phyloP scores from a whole-genome alignment of 495 filamentous ascomycete genomes.

The Coniosporium apollinis region DNA sequence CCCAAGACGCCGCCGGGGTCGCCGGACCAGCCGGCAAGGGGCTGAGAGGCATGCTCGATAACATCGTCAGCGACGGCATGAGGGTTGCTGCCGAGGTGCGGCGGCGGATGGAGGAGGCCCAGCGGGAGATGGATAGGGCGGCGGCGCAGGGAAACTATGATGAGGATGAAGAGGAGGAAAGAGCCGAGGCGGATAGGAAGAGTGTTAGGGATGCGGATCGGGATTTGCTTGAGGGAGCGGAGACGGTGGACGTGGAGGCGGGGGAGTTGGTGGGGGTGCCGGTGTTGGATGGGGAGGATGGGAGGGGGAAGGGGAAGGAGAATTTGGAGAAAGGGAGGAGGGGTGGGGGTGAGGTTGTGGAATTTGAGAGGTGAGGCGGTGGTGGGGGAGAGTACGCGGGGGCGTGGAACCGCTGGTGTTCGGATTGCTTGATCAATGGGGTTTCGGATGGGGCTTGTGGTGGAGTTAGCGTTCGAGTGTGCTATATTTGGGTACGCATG shows the following conservation, averaged over 20 bases:
- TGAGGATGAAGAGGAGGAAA: conserved; percentile 56
- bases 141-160: conserved; percentile 32
- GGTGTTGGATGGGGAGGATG: no score
- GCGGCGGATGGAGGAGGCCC: conserved; percentile 83
- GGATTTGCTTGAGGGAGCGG: conserved; percentile 64
- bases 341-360: no score
- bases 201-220: conserved; percentile 55
- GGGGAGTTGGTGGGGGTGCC: no score
- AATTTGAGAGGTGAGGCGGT: no score
- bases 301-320: no score
- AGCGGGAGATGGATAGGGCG: conserved; percentile 67
- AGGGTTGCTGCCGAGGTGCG: conserved; percentile 82
- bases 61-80: conserved; percentile 94
- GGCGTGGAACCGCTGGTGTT: no score
- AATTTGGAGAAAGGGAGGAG: no score
- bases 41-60: conserved; percentile 81
- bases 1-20: conserved; percentile 20
- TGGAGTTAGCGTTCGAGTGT: no score
- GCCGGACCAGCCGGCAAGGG: conserved; percentile 49
- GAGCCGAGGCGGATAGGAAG: conserved; percentile 38
- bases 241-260: conserved; percentile 45
- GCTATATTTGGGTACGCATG: no score
- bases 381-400: no score
- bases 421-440: no score
- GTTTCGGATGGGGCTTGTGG: no score